Percentiles rank a stretch among this genome's conserved stretches.
Conservation (phyloP, 805 yeast genomes). For the Yarrowia deformans region DNA sequence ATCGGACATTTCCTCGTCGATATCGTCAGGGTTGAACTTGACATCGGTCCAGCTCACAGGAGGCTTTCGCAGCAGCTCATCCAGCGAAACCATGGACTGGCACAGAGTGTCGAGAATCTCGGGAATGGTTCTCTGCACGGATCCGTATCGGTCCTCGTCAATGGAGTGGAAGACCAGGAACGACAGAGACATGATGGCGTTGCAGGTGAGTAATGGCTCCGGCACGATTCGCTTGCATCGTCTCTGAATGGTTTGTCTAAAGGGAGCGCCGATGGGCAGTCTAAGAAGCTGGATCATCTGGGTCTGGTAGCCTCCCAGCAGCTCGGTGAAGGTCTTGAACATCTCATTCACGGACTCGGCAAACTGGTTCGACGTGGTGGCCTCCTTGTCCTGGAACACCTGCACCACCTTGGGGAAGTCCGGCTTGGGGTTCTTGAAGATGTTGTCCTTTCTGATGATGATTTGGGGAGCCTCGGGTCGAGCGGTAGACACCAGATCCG, state of each 20-base stretch:
- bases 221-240: conserved; percentile 45
- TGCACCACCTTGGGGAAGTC: conserved; percentile 23
- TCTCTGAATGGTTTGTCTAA: conserved; percentile 50
- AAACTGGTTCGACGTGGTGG: conserved; percentile 18
- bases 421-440: conserved; percentile 27
- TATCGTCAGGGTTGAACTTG: conserved; percentile 35
- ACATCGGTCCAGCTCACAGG: conserved; percentile 50
- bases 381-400: conserved; percentile 36
- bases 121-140: conserved; percentile 54
- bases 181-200: conserved; percentile 49
- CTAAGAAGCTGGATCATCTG: conserved; percentile 42
- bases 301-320: conserved; percentile 36
- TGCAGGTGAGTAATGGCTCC: conserved; percentile 45
- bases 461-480: conserved; percentile 33
- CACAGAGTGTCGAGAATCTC: conserved; percentile 47
- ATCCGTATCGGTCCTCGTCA: conserved; percentile 53
- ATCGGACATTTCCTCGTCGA: conserved; percentile 28
- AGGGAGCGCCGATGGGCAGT: conserved; percentile 48
- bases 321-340: conserved; percentile 7
- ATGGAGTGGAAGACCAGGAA: conserved; percentile 49
- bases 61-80: conserved; percentile 45
- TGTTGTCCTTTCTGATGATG: conserved; percentile 15
- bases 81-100: conserved; percentile 45
- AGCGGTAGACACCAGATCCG: conserved; percentile 3
- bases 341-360: conserved; percentile 6